A percentile compares a stretch with the other conserved stretches of the same genome.
Conservation (phyloP, 2,329 filamentous ascomycete genomes). For the Xylaria hypoxylon region DNA sequence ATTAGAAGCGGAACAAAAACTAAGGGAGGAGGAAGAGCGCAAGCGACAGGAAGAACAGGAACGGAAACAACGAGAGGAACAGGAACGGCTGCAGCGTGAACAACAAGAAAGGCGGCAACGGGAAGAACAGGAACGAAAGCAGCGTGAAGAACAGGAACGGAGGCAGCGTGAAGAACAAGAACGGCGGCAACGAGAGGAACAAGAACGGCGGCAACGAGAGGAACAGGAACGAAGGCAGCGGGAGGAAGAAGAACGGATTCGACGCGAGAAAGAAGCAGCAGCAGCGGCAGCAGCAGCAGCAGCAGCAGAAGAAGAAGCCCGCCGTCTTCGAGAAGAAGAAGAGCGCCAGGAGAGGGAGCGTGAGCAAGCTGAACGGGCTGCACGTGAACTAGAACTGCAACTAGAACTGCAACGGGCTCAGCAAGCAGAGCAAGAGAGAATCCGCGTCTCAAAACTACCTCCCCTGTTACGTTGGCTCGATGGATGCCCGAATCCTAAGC, state of each 20-base stretch:
- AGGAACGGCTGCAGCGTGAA: constrained; percentile 50
- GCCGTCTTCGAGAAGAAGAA: constrained; percentile 61
- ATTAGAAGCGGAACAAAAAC: constrained; percentile 53
- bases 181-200: constrained; percentile 39
- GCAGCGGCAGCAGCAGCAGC: constrained; percentile 43
- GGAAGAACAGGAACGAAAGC: constrained; percentile 49
- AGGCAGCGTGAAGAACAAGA: constrained; percentile 41
- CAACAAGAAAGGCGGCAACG: constrained; percentile 53
- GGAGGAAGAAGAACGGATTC: constrained; percentile 53
- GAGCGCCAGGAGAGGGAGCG: constrained; percentile 63
- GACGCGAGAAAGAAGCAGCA: constrained; percentile 42
- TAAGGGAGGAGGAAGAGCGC: constrained; percentile 55
- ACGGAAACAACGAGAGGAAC: constrained; percentile 29
- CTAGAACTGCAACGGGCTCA: constrained; percentile 63
- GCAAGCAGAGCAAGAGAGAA: constrained; percentile 67
- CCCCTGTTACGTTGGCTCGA: constrained; percentile 72
- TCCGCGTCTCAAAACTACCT: constrained; percentile 68
- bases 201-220: constrained; percentile 49
- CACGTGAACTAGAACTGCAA: constrained; percentile 65
- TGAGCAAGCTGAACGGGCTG: constrained; percentile 57
- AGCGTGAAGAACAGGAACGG: constrained; percentile 43
- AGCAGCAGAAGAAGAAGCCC: constrained; percentile 50
- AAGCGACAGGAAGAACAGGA: constrained; percentile 53
- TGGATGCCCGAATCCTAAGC: constrained; percentile 63
- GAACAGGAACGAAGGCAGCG: constrained; percentile 54